Conservation (phyloP, 345 rosid species). For the Ceriops decandra region DNA sequence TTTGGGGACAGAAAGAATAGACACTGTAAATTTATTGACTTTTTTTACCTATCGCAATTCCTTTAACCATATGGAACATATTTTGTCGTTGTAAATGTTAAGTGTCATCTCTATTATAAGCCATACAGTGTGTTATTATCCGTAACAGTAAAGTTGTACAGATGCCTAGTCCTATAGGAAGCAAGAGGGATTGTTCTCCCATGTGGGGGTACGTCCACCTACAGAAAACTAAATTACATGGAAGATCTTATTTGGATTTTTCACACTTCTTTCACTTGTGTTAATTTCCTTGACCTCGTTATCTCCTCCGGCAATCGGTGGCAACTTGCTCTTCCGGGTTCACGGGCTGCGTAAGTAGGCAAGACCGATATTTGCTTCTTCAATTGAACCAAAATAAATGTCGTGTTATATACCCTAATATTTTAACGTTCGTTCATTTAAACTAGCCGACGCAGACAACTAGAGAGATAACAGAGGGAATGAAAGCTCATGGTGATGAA, state of each 20-base stretch:
- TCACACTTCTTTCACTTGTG: constrained; percentile 7
- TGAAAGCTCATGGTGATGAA: no score
- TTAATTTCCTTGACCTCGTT: not conserved
- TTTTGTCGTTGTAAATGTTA: not conserved
- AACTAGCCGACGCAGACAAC: no score
- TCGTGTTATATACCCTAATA: no score
- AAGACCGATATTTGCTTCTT: not conserved
- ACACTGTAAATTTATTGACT: constrained; percentile 27
- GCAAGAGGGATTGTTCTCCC: constrained; percentile 28
- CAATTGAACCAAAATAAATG: no score
- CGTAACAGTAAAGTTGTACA: constrained; percentile 21
- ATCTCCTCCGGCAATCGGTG: not conserved
- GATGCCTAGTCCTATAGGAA: constrained; percentile 27
- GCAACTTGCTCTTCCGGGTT: constrained; percentile 1
- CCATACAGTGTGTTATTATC: constrained; percentile 18
- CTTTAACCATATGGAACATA: not conserved
- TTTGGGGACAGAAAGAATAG: constrained; percentile 1
- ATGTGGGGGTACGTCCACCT: constrained; percentile 33
- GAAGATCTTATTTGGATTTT: constrained; percentile 19
- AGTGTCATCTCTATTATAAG: not conserved
- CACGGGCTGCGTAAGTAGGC: constrained; percentile 2
- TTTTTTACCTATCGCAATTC: not conserved
- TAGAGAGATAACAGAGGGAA: no score
- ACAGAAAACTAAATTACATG: constrained; percentile 28
- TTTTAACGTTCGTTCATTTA: no score